Conservation (phyloP, 2,329 filamentous ascomycete genomes). For the Botrytis tulipae region DNA sequence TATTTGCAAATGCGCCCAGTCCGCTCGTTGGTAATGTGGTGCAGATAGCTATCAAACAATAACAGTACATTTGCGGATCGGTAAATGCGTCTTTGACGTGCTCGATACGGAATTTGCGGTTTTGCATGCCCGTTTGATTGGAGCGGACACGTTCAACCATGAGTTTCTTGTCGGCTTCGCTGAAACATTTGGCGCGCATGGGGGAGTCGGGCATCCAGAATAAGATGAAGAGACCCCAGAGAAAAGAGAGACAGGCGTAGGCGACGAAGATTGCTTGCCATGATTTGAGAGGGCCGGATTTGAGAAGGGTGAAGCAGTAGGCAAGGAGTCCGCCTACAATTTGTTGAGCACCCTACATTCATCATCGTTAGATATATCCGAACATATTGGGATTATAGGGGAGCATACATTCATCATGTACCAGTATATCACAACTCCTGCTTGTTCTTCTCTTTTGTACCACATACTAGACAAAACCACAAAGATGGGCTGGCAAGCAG, state of each 20-base stretch:
- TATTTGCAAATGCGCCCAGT: conserved; percentile 69
- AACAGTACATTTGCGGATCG: conserved; percentile 67
- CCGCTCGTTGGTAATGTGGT: conserved; percentile 73
- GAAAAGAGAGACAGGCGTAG: conserved; percentile 46
- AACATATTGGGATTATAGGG: neutral
- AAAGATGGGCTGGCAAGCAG: conserved; percentile 66
- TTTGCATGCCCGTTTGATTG: conserved; percentile 58
- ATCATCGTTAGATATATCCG: conserved; percentile 35
- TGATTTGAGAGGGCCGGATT: conserved; percentile 52
- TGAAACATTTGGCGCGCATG: conserved; percentile 46
- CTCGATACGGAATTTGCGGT: conserved; percentile 48
- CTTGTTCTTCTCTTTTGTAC: conserved; percentile 71
- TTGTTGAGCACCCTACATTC: conserved; percentile 64
- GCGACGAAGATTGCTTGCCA: conserved; percentile 60
- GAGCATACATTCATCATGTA: conserved; percentile 43
- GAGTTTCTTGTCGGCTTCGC: conserved; percentile 45
- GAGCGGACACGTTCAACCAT: conserved; percentile 53
- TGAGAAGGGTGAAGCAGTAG: conserved; percentile 55
- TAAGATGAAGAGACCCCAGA: conserved; percentile 43
- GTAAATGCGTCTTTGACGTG: conserved; percentile 52
- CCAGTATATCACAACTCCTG: conserved; percentile 55
- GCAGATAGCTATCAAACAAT: conserved; percentile 64
- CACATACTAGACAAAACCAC: conserved; percentile 60
- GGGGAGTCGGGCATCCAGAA: conserved; percentile 51
- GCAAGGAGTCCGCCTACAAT: conserved; percentile 62